Evolutionary conservation across 2,329 filamentous ascomycete species (phyloP), one percentile per base, ranked within the genome.

Genomic region (Chrysosphaeria jannelii): DNA sequence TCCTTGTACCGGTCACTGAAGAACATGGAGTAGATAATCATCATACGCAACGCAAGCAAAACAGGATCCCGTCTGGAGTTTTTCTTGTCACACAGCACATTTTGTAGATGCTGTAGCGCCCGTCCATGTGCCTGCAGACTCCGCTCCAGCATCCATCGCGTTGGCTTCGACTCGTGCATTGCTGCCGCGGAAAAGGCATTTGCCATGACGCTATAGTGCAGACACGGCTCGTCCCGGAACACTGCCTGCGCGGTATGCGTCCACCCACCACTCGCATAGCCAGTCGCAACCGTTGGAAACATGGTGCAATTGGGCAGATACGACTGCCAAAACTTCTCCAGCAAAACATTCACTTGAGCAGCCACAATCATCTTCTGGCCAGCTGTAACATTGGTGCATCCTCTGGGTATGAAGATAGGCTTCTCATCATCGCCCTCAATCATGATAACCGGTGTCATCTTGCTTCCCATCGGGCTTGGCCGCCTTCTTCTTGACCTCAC

Each of bases 11-110:
- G 13, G 15, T 31, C 31, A 8, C 25, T 23, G n/a, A 30, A 32
- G 26, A 31, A 32, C 31, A 33, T 33, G 30, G 33, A 30, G 25
- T 31, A 34, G 8, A 32, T 26, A 26, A 32, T 34, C 32, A 35
- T 34, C 5, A 34, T 24, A 4, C 31, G 27, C 25, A 30, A 25
- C 0, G 33, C 31, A 2, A 31, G 25, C 6, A 35, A 30, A 6
- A 33, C 29, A 10, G 26, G 25, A 18, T 35, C 33, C 21, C 31
- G 33, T 14, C 22, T 22, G 8, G 27, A 30, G 10, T 27, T 27
- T 3, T 26, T 13, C 3, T 26, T 27, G 9, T 27, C 8, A 16
- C 26, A 17, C n/a, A 35, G 29, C 5, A 31, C 30, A 3, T 25
- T 14, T 5, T 31, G 28, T 16, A 30, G 25, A 12, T 28, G 26